These are phyloP conservation scores for Cyclotella distinguenda DNA, from an alignment of 108 stramenopile genomes.

Conservation along the genomic window DNA sequence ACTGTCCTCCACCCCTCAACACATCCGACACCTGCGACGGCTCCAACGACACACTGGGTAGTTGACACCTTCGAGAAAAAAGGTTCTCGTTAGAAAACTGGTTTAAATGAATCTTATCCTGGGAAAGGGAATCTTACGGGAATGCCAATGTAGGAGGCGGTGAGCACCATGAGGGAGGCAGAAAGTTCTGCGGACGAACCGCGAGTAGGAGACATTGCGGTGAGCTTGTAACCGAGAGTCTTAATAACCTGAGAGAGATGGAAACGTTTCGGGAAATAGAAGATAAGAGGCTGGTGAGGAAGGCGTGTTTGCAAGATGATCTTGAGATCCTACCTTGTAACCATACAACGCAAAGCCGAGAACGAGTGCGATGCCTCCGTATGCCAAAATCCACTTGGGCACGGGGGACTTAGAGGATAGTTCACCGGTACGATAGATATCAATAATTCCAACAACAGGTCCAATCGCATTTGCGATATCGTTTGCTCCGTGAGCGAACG, in stretches of 20 bases:
- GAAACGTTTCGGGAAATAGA: too few species aligned
- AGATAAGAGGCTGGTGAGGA: background rate
- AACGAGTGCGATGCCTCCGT: constrained; percentile 54
- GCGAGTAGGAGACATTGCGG: too few species aligned
- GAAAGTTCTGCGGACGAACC: too few species aligned
- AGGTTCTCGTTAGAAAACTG: too few species aligned
- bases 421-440: constrained; percentile 46
- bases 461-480: constrained; percentile 69
- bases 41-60: constrained; percentile 66
- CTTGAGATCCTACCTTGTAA: constrained; percentile 22
- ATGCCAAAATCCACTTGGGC: constrained; percentile 55
- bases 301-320: too few species aligned
- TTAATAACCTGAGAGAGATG: too few species aligned
- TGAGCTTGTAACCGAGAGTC: too few species aligned
- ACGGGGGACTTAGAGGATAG: constrained; percentile 21
- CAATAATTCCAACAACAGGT: constrained; percentile 51
- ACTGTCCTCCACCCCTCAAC: constrained; percentile 42
- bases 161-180: too few species aligned
- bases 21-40: constrained; percentile 51
- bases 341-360: constrained; percentile 56
- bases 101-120: too few species aligned
- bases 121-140: too few species aligned
- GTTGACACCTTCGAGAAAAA: constrained; percentile 25
- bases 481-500: constrained; percentile 77
- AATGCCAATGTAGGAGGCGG: too few species aligned